phyloP scores from a whole-genome alignment of 2,329 filamentous ascomycete species.

The Exophiala bonariae region DNA sequence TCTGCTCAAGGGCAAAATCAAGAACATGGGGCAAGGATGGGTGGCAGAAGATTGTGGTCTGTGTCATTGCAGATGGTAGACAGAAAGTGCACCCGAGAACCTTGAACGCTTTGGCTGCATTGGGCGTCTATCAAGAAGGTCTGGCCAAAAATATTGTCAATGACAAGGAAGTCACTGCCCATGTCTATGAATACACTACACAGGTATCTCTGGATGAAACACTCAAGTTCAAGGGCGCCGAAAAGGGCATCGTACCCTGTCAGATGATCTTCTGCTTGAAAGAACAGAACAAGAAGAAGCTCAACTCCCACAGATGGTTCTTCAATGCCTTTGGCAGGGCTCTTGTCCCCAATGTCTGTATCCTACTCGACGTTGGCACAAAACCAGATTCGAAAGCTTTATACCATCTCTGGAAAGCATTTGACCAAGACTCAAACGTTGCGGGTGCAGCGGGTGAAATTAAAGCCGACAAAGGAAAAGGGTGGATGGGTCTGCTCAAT shows the following conservation, averaged over 20 bases:
- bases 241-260: conserved; percentile 97
- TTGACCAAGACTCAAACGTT: conserved; percentile 96
- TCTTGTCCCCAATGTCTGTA: conserved; percentile 93
- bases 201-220: conserved; percentile 95
- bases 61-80: conserved; percentile 91
- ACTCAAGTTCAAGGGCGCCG: conserved; percentile 97
- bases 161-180: conserved; percentile 88
- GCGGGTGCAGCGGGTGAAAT: conserved; percentile 97
- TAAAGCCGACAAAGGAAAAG: conserved; percentile 90
- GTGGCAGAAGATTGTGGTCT: conserved; percentile 99
- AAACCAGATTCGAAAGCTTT: conserved; percentile 84
- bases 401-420: conserved; percentile 99
- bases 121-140: conserved; percentile 97
- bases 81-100: conserved; percentile 92
- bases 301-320: conserved; percentile 98
- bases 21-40: conserved; percentile 95
- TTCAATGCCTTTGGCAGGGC: conserved; percentile 96
- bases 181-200: conserved; percentile 98
- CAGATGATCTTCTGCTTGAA: conserved; percentile 99
- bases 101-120: conserved; percentile 88
- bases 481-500: conserved; percentile 80
- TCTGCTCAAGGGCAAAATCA: conserved; percentile 88
- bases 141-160: conserved; percentile 99
- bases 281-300: conserved; percentile 95
- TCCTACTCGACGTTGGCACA: conserved; percentile 93